A percentile compares a stretch with the other conserved stretches of the same genome.
Conservation (phyloP, 2,329 filamentous ascomycete species). For the Gremmenia infestans region DNA sequence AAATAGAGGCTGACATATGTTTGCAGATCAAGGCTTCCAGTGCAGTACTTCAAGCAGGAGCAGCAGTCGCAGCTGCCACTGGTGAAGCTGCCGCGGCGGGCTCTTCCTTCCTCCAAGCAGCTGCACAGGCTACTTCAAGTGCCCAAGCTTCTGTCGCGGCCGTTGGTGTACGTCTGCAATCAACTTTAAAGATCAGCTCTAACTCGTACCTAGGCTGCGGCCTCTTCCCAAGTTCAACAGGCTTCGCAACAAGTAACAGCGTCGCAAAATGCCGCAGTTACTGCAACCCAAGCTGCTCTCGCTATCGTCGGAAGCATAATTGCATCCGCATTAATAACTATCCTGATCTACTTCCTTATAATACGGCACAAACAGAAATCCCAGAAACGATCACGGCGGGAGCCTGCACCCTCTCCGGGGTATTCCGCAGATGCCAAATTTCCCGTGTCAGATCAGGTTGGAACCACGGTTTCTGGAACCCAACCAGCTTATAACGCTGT, state of each 20-base stretch:
- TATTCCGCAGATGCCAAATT: conserved; percentile 19
- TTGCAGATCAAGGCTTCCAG: conserved; percentile 18
- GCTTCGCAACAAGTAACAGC: conserved; percentile 15
- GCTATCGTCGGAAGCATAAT: conserved; percentile 40
- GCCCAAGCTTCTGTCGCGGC: conserved; percentile 14
- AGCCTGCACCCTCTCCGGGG: conserved; percentile 7
- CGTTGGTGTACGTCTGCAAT: conserved; percentile 17
- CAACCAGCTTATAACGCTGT: conserved; percentile 8
- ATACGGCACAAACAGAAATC: conserved; percentile 28
- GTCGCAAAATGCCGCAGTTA: conserved; percentile 36
- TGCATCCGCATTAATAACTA: conserved; percentile 38
- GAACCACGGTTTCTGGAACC: conserved; percentile 14
- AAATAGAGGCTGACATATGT: conserved; percentile 1
- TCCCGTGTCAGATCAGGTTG: conserved; percentile 17
- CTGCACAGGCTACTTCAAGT: conserved; percentile 17
- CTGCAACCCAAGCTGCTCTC: conserved; percentile 38
- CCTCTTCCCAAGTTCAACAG: conserved; percentile 17
- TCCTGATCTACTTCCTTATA: conserved; percentile 35
- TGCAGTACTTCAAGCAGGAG: conserved; percentile 24
- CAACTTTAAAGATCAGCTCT: neutral
- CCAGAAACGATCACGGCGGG: conserved; percentile 7
- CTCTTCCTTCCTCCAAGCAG: conserved; percentile 24
- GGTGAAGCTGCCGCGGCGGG: conserved; percentile 28
- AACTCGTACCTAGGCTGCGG: conserved; percentile 16
- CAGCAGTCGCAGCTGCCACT: conserved; percentile 27